Conservation (phyloP, 2,329 filamentous ascomycete species). For the Aspergillus texensis region DNA sequence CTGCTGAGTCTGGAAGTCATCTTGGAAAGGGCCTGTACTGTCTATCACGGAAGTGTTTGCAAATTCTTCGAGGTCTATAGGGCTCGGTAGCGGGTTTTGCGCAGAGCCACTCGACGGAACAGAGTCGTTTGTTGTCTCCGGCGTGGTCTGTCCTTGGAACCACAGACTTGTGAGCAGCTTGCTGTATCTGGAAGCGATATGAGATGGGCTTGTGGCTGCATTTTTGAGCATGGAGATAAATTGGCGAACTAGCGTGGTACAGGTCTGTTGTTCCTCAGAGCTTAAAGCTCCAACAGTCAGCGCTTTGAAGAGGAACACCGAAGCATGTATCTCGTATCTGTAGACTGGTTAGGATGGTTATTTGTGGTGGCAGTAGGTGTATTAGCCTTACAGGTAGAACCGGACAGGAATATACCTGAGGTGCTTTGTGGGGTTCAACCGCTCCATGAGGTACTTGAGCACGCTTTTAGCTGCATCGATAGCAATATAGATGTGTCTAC, state of each 20-base stretch:
- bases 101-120: too few relatives aligned
- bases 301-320: constrained; percentile 19
- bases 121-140: neutral
- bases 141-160: neutral
- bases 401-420: constrained; percentile 16
- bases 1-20: neutral
- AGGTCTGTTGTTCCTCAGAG: neutral
- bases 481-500: constrained; percentile 20
- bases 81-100: neutral
- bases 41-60: neutral
- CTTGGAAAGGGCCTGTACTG: neutral
- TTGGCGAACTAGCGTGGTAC: constrained; percentile 1
- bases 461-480: constrained; percentile 18
- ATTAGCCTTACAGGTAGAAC: constrained; percentile 13
- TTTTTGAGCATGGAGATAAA: constrained; percentile 16
- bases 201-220: constrained; percentile 10
- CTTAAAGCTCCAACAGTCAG: constrained; percentile 9
- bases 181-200: constrained; percentile 12
- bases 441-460: constrained; percentile 9
- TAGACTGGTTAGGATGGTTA: neutral
- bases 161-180: constrained; percentile 15
- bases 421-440: constrained; percentile 1
- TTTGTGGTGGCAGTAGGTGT: neutral
- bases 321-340: constrained; percentile 17
- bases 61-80: neutral